phyloP scores from a whole-genome alignment of 192 early-diverging fungal genomes.

The Borealophlyctis nickersoniae region DNA sequence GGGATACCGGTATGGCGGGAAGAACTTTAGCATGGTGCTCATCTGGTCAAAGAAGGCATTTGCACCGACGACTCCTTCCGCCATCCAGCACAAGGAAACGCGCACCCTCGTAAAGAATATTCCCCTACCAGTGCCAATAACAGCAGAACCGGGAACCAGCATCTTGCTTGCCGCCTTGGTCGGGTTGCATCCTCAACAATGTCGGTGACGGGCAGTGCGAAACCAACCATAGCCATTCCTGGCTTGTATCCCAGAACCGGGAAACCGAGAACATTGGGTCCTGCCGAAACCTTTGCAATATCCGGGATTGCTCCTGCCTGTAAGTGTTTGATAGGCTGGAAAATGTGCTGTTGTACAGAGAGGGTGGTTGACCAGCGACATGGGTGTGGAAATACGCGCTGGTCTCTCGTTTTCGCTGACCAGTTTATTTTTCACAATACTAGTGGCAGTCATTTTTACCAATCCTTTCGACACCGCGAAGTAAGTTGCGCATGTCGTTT shows the following conservation, averaged over 20 bases:
- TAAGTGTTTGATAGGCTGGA: slow-evolving; percentile 15
- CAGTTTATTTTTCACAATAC: neutral
- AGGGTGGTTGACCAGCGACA: neutral
- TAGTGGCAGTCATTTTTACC: slow-evolving; percentile 70
- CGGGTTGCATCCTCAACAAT: slow-evolving; percentile 18
- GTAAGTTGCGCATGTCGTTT: slow-evolving; percentile 27
- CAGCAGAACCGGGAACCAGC: too few species aligned
- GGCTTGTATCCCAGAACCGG: slow-evolving; percentile 42
- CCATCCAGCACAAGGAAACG: too few species aligned
- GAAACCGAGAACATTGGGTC: slow-evolving; percentile 41
- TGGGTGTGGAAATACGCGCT: neutral
- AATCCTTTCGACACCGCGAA: slow-evolving; percentile 79
- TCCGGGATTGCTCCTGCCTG: slow-evolving; percentile 61
- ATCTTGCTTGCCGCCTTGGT: too few species aligned
- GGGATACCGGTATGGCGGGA: too few species aligned
- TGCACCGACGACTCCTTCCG: too few species aligned
- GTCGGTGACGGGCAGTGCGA: slow-evolving; percentile 26
- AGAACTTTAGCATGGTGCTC: too few species aligned
- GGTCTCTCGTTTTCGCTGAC: neutral
- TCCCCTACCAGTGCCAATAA: too few species aligned
- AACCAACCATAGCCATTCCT: slow-evolving; percentile 34
- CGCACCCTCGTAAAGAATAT: too few species aligned
- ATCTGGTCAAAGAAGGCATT: too few species aligned
- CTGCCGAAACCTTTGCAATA: slow-evolving; percentile 60
- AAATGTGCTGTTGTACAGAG: neutral